Base-by-base conservation (phyloP, 2,329 filamentous ascomycete genomes). In the Neophaeococcomyces mojaviensis region DNA sequence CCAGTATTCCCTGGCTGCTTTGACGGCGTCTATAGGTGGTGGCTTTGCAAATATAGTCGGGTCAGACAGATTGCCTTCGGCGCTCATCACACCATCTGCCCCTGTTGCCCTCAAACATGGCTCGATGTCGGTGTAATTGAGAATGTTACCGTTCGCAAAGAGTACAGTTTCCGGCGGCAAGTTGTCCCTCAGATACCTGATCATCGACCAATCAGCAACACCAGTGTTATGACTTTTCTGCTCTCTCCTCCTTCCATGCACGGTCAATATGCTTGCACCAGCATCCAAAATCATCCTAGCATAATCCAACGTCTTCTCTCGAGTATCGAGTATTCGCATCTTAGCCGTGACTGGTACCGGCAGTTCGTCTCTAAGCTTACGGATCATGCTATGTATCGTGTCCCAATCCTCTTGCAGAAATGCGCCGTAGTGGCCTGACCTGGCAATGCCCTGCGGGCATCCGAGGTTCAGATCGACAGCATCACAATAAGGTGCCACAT, bases 171-270 rank as follows among this genome's bases (percentile, higher is more conserved):
- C 88, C 1, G 76, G 69, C 0, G 90, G 90, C 24, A 98, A 68
- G 50, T 83, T 84, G 9, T 95, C 86, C 39, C 92, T 75, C 53
- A 98, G 67, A 60, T 86, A 90, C 3, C 82, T 77, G 47, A 98
- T 82, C 59, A 84, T 79, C n/a, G 69, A 70, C 92, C 92, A 98
- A 66, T 98, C 88, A 3, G 92, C 92, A 30, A 97, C 58, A 0
- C 92, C 92, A 0, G 92, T 98, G 59, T 94, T 78, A 62, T 98
- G 92, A 0, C 92, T 90, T 69, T 98, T 98, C 64, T 97, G 90
- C 59, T 97, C 88, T 53, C 92, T 74, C 52, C 79, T 77, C 30
- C 92, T 76, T 1, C 92, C 92, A 69, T 98, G 92, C 0, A 98
- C 86, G 0, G 92, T 92, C 51, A 98, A 74, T 46, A 97, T 89